Evolutionary conservation across 2,329 filamentous ascomycete genomes (phyloP).

Genomic region (Penicillium crustosum): DNA sequence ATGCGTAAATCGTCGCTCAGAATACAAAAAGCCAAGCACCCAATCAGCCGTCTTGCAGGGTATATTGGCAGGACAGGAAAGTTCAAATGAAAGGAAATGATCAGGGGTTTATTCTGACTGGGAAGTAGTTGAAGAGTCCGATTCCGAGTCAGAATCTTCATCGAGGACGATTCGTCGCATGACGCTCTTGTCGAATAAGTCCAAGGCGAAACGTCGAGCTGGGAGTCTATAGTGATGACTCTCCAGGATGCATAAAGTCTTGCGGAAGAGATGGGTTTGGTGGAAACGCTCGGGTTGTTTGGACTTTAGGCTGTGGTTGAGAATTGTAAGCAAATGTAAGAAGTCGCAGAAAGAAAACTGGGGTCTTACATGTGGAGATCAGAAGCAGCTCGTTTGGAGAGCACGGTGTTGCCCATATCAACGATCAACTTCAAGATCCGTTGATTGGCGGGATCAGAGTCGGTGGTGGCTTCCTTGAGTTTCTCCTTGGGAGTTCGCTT

Average conservation of each 20-base stretch:
- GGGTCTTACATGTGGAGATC: conserved; percentile 66
- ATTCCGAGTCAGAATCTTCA: conserved; percentile 54
- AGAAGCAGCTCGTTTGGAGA: conserved; percentile 80
- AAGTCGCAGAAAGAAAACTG: background rate
- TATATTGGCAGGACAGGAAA: conserved; percentile 8
- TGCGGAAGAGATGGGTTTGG: conserved; percentile 75
- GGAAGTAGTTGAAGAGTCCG: conserved; percentile 27
- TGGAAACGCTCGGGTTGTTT: conserved; percentile 74
- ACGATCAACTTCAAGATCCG: conserved; percentile 81
- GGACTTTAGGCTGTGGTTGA: conserved; percentile 65
- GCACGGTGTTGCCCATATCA: conserved; percentile 88
- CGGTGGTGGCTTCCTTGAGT: conserved; percentile 59
- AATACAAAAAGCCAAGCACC: conserved; percentile 6
- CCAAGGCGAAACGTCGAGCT: conserved; percentile 85
- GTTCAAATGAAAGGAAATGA: conserved; percentile 1
- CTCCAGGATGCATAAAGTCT: conserved; percentile 81
- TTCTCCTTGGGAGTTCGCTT: conserved; percentile 45
- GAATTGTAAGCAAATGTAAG: background rate
- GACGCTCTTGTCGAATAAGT: conserved; percentile 89
- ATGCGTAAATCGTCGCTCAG: conserved; percentile 12
- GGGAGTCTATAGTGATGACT: conserved; percentile 85
- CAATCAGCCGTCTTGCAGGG: conserved; percentile 5
- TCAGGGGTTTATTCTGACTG: conserved; percentile 2
- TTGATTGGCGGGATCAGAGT: conserved; percentile 63
- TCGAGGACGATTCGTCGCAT: conserved; percentile 80